Evolutionary conservation across 768 basidiomycete genomes (phyloP).

Genomic region (Rhizopogon rudus): DNA sequence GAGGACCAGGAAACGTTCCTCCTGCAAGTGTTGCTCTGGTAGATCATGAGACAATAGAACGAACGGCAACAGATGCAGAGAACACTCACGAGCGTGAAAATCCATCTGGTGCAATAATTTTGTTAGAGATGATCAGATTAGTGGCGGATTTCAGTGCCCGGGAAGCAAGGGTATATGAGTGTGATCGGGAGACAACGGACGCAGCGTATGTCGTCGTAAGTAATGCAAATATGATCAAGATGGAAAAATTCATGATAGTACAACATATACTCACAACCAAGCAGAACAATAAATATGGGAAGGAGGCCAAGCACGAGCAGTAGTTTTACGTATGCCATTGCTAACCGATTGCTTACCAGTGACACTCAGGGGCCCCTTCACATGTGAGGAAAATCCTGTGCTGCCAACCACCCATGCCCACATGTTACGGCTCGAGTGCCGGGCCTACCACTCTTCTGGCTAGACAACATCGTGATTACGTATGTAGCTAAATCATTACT

Average conservation of each 20-base stretch:
- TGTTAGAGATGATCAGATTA: conserved; percentile 35
- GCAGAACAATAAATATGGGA: background rate
- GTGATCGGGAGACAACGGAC: conserved; percentile 11
- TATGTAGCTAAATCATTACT: no score
- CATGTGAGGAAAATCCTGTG: no score
- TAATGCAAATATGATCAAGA: conserved; percentile 4
- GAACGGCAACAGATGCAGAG: background rate
- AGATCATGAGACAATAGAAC: background rate
- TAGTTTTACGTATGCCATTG: no score
- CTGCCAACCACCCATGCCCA: no score
- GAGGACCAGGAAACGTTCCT: conserved; percentile 42
- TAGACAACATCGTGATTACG: no score
- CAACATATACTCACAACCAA: background rate
- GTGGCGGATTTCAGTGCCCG: conserved; percentile 12
- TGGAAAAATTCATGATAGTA: conserved; percentile 9
- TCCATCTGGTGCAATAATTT: conserved; percentile 42
- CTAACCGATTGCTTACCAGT: no score
- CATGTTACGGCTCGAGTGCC: no score
- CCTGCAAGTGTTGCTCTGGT: conserved; percentile 28
- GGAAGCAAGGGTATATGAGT: background rate
- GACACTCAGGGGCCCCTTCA: background rate
- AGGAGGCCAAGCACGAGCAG: no score
- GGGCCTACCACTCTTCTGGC: no score
- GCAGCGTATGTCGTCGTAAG: conserved; percentile 8
- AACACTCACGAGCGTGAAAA: conserved; percentile 36